These are phyloP conservation scores for Brasenia schreberi DNA, from an alignment of 164 flowering plant species.

Conservation along the genomic window DNA sequence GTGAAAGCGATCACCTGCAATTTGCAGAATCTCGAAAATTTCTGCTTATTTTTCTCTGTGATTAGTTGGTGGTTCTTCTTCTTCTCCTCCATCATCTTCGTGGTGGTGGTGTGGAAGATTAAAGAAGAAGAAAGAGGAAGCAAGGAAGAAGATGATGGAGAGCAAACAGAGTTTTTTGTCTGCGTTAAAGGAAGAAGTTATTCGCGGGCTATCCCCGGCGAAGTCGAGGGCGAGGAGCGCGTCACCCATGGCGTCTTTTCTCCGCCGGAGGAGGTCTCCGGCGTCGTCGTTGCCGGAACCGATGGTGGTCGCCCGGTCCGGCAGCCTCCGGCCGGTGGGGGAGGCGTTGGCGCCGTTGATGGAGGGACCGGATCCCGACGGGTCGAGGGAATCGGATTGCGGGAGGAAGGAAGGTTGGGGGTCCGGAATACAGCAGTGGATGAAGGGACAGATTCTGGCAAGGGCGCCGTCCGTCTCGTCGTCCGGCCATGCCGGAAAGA, in stretches of 20 bases:
- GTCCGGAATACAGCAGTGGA: constrained; percentile 63
- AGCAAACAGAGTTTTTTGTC: constrained; percentile 76
- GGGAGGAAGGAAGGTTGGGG: constrained; percentile 33
- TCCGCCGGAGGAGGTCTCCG: constrained; percentile 32
- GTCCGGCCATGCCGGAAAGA: constrained; percentile 9
- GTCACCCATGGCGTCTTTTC: constrained; percentile 45
- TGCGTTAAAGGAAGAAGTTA: constrained; percentile 70
- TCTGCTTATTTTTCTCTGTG: neutral
- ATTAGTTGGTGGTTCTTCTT: neutral
- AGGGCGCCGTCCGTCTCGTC: constrained; percentile 38
- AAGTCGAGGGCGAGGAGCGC: constrained; percentile 44
- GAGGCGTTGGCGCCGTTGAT: constrained; percentile 67
- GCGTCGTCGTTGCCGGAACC: constrained; percentile 35
- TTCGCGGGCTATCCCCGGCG: constrained; percentile 70
- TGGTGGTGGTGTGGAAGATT: neutral
- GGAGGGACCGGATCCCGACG: constrained; percentile 84
- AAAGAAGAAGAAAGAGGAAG: neutral
- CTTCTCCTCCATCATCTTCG: constrained; percentile 1
- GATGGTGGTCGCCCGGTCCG: constrained; percentile 54
- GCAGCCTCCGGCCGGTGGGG: constrained; percentile 49
- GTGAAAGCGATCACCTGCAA: neutral
- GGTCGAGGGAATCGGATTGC: constrained; percentile 21
- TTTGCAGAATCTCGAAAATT: neutral
- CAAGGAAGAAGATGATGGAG: constrained; percentile 39
- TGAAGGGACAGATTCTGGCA: constrained; percentile 53